phyloP scores from a whole-genome alignment of 306 rosid genomes.

The Styphnolobium japonicum region DNA sequence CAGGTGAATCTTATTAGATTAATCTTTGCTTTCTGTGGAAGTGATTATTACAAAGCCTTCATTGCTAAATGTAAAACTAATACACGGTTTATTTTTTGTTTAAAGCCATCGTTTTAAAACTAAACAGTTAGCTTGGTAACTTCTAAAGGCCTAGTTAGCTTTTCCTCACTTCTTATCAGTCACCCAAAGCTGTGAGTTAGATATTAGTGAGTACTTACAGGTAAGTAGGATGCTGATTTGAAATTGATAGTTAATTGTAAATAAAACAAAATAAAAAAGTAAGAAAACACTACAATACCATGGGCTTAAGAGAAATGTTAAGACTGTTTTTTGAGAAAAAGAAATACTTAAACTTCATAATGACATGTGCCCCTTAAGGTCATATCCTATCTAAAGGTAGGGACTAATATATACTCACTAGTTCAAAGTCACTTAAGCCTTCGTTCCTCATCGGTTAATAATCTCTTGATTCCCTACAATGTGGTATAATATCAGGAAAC shows the following conservation, averaged over 20 bases:
- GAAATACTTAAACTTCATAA: neutral
- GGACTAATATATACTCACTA: neutral
- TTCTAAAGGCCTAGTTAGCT: neutral
- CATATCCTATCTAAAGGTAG: neutral
- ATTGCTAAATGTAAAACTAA: neutral
- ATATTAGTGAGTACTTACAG: neutral
- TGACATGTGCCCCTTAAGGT: neutral
- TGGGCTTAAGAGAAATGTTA: neutral
- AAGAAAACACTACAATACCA: neutral
- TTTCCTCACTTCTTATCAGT: neutral
- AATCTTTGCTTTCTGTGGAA: neutral
- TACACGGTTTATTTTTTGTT: neutral
- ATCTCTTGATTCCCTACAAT: neutral
- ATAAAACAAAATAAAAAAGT: neutral
- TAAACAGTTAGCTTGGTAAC: neutral
- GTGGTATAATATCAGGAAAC: neutral
- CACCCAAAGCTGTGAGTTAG: neutral
- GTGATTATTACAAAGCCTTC: neutral
- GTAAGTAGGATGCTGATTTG: neutral
- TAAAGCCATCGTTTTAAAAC: neutral
- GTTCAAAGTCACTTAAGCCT: neutral
- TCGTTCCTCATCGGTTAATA: neutral
- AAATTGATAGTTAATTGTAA: neutral
- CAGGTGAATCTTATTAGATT: neutral
- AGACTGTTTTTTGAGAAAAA: neutral